Evolutionary conservation across 1,284 basidiomycete genomes (phyloP).

Genomic region (Exsudoporus floridanus): DNA sequence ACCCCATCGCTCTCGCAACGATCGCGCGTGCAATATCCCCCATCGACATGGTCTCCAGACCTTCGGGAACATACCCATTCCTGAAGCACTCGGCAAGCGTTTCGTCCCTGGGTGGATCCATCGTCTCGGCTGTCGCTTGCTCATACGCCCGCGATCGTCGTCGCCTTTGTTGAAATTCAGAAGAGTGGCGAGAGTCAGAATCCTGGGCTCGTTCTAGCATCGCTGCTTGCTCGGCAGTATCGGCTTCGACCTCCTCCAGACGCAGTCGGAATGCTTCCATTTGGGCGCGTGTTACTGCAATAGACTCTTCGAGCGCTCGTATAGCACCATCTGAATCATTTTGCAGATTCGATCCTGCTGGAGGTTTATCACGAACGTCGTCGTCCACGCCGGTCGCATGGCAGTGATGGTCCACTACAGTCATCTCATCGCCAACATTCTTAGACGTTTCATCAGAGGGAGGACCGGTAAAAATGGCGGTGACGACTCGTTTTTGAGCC

Average conservation of each 20-base stretch:
- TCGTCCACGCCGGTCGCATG: background rate
- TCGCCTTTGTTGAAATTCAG: background rate
- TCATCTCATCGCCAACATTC: background rate
- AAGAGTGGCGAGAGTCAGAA: background rate
- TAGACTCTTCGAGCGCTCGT: slow-evolving; percentile 24
- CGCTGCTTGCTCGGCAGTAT: slow-evolving; percentile 20
- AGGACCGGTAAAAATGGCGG: slow-evolving; percentile 35
- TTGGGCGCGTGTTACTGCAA: slow-evolving; percentile 25
- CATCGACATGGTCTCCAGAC: slow-evolving; percentile 8
- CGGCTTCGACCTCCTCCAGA: slow-evolving; percentile 27
- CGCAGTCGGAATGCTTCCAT: slow-evolving; percentile 28
- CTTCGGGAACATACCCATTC: background rate
- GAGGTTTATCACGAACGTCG: background rate
- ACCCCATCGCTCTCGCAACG: slow-evolving; percentile 20
- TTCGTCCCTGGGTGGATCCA: background rate
- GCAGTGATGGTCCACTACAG: background rate
- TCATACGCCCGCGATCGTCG: slow-evolving; percentile 1
- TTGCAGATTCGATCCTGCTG: slow-evolving; percentile 1
- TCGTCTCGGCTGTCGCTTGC: background rate
- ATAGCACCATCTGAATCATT: slow-evolving; percentile 7
- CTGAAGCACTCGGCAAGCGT: background rate
- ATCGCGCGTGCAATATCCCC: slow-evolving; percentile 19
- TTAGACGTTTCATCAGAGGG: background rate
- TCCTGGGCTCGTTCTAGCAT: background rate
- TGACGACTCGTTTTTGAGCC: slow-evolving; percentile 26